These are phyloP conservation scores for Musa itinerans DNA, from an alignment of 176 grass and related monocot species.

Conservation along the genomic window DNA sequence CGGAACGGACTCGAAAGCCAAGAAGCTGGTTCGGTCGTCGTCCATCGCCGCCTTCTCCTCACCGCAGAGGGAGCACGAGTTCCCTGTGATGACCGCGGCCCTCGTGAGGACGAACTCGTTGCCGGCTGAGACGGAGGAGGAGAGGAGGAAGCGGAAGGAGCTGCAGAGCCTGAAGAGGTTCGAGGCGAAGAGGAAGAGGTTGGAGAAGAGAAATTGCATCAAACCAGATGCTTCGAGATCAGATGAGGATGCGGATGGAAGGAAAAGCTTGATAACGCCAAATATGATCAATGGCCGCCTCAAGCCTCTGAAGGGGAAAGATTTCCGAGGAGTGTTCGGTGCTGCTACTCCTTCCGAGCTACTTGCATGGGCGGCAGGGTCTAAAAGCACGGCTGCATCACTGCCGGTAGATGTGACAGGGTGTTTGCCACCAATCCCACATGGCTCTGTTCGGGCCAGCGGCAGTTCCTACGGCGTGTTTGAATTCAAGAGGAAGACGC, in stretches of 20 bases:
- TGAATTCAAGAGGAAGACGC: background rate
- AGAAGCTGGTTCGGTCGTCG: conserved; percentile 3
- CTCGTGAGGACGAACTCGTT: conserved; percentile 2
- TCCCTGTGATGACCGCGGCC: background rate
- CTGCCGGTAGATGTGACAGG: too few relatives aligned
- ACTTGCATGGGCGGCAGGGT: background rate
- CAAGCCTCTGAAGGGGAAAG: background rate
- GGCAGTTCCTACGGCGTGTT: background rate
- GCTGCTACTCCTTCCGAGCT: background rate
- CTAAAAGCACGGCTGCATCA: background rate
- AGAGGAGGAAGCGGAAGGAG: conserved; percentile 14
- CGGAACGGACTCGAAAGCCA: background rate
- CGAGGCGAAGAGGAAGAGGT: conserved; percentile 16
- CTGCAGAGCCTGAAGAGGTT: conserved; percentile 13
- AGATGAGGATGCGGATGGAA: background rate
- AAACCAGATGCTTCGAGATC: background rate
- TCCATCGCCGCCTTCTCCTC: conserved; percentile 2
- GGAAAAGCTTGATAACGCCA: background rate
- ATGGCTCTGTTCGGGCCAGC: background rate
- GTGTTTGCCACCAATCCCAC: background rate
- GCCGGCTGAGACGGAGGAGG: conserved; percentile 7
- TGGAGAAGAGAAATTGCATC: background rate
- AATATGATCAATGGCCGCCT: too few relatives aligned
- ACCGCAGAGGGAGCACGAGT: background rate
- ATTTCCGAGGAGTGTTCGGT: background rate